Conservation (phyloP, 2,329 filamentous ascomycete species). For the Periconia macrospinosa region DNA sequence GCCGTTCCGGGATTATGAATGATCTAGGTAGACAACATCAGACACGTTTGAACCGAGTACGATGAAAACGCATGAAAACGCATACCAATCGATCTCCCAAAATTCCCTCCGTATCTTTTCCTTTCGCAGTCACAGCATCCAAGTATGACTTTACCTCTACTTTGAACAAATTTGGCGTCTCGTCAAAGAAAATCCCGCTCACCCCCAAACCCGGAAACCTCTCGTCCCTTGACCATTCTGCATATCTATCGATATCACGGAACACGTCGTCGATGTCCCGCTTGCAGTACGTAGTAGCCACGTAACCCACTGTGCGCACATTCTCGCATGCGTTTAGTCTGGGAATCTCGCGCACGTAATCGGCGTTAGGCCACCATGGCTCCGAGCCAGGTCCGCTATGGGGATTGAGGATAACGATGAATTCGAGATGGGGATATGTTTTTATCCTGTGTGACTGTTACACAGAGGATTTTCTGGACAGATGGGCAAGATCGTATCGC, state of each 20-base stretch:
- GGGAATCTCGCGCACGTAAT: conserved; percentile 50
- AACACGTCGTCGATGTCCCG: conserved; percentile 18
- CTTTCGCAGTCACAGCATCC: conserved; percentile 18
- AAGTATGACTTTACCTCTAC: conserved; percentile 20
- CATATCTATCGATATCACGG: conserved; percentile 51
- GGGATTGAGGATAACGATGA: conserved; percentile 57
- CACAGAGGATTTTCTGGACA: background rate
- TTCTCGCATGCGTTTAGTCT: conserved; percentile 48
- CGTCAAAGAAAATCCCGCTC: conserved; percentile 56
- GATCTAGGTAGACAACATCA: conserved; percentile 9
- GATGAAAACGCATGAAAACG: background rate
- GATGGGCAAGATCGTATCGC: background rate
- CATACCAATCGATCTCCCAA: conserved; percentile 13
- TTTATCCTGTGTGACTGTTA: conserved; percentile 11
- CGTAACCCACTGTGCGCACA: conserved; percentile 54
- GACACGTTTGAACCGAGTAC: background rate
- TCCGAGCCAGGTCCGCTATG: conserved; percentile 50
- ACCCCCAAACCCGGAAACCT: conserved; percentile 42
- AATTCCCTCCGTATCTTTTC: conserved; percentile 10
- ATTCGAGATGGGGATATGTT: conserved; percentile 45
- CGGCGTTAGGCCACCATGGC: conserved; percentile 49
- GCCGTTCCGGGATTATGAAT: conserved; percentile 37
- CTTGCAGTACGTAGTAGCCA: conserved; percentile 53
- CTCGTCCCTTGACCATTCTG: conserved; percentile 40
- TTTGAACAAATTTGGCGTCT: conserved; percentile 44